A percentile compares a stretch with the other conserved stretches of the same genome.
Evolutionary conservation across 192 early-diverging fungal genomes (phyloP).

Genomic region (Coemansia sp.): DNA sequence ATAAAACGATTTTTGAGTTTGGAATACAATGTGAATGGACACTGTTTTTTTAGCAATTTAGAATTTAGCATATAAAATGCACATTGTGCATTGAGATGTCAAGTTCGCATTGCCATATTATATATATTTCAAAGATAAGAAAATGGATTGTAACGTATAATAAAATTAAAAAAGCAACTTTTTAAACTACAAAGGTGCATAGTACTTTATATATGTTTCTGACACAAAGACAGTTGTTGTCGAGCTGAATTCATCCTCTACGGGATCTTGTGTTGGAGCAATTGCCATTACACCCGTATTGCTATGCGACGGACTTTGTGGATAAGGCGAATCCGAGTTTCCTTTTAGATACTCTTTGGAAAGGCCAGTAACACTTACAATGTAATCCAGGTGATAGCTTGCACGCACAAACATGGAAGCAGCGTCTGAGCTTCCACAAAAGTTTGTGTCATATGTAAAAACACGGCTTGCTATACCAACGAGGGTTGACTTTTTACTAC

Average conservation of each 20-base stretch:
- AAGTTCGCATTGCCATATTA: too few species aligned
- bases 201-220: not conserved
- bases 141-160: not conserved
- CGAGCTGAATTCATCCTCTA: not conserved
- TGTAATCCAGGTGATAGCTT: slow-evolving; percentile 15
- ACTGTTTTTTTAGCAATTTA: too few species aligned
- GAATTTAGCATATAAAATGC: too few species aligned
- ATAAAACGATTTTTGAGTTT: too few species aligned
- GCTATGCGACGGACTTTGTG: too few species aligned
- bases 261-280: not conserved
- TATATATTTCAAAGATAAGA: not conserved
- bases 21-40: too few species aligned
- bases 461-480: slow-evolving; percentile 20
- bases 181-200: slow-evolving; percentile 1
- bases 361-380: slow-evolving; percentile 11
- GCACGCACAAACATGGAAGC: slow-evolving; percentile 21
- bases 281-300: not conserved
- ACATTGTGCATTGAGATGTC: too few species aligned
- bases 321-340: not conserved
- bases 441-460: not conserved
- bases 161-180: not conserved
- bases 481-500: not conserved
- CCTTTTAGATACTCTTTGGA: not conserved
- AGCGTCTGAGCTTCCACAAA: slow-evolving; percentile 14
- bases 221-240: not conserved